Evolutionary conservation across 2,329 filamentous ascomycete species (phyloP).

Genomic region (Botryotinia calthae): DNA sequence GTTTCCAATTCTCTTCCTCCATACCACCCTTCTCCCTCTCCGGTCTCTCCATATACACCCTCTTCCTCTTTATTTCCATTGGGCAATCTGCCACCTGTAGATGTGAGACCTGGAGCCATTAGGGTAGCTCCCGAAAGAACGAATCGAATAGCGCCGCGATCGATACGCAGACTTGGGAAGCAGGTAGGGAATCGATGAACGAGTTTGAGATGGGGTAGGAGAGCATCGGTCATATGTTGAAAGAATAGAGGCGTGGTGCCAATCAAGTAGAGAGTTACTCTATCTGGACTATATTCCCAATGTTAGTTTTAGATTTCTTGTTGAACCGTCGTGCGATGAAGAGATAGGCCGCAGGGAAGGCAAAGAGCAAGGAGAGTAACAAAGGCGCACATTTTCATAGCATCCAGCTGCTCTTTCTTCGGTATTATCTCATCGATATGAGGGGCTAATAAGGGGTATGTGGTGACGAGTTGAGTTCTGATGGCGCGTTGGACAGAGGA

Average conservation of each 20-base stretch:
- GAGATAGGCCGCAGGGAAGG: not conserved
- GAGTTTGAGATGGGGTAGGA: slow-evolving; percentile 84
- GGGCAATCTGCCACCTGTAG: slow-evolving; percentile 76
- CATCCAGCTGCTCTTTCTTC: slow-evolving; percentile 87
- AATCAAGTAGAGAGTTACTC: slow-evolving; percentile 83
- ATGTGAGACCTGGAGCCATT: slow-evolving; percentile 93
- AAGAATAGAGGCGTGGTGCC: slow-evolving; percentile 81
- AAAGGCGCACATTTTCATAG: slow-evolving; percentile 71
- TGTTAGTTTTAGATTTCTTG: slow-evolving; percentile 17
- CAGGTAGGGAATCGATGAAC: slow-evolving; percentile 85
- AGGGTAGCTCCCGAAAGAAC: slow-evolving; percentile 89
- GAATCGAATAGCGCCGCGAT: slow-evolving; percentile 94
- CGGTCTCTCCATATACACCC: slow-evolving; percentile 35
- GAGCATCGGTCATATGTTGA: slow-evolving; percentile 70
- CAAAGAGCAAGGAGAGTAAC: not conserved
- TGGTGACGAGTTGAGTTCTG: slow-evolving; percentile 75
- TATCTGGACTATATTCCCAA: slow-evolving; percentile 63
- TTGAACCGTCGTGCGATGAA: not conserved
- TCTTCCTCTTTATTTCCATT: slow-evolving; percentile 41
- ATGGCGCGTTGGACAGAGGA: slow-evolving; percentile 89
- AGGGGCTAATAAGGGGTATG: slow-evolving; percentile 81
- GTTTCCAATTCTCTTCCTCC: slow-evolving; percentile 67
- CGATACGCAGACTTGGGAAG: slow-evolving; percentile 84
- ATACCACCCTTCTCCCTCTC: slow-evolving; percentile 45
- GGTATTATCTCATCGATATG: slow-evolving; percentile 93